Evolutionary conservation across 2,329 filamentous ascomycete species (phyloP), one percentile per base, ranked within the genome.

Genomic region (Curvularia lunata): DNA sequence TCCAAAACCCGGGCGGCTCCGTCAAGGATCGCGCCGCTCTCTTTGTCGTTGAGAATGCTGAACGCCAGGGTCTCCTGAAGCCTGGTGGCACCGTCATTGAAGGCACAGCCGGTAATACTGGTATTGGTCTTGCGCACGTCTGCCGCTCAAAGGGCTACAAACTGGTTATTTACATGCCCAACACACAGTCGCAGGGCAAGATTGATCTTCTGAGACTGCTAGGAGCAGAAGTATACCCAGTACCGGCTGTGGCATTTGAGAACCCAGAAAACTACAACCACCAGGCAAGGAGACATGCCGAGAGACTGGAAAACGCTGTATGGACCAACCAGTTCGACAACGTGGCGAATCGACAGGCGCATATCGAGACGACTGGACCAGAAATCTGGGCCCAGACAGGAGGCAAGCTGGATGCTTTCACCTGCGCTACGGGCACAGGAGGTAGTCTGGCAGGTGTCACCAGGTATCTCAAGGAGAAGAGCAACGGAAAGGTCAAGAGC

Each of bases 271-370:
- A 99, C 81, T 99, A 98, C 84, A 99, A 99, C 81, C 94, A 98
- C 80, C 94, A 97, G 82, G 95, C 95, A 4, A 85, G 85, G 58
- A 83, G 94, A 41, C 94, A 98, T 78, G 95, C 95, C n/a, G 92
- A 95, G 76, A 78, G 83, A 2, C 80, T 96, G 48, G 88, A 91
- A 16, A 95, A 95, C 70, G 92, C 94, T 8, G 93, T 98, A 13
- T 99, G 95, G 95, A 99, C 95, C 43, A 96, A 99, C 79, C 95
- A 99, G 80, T 99, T 99, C 80, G 95, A 99, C 77, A 99, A 99
- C 81, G 88, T 85, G 51, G 95, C 95, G 52, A 99, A 99, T 79
- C 86, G 95, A 51, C 88, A 91, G 72, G 95, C 95, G 47, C 95
- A 99, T 76, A 89, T 98, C 68, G 94, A 97, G 82, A 98, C 94